phyloP scores from a whole-genome alignment of 495 filamentous ascomycete genomes.

The Bacidia gigantensis region DNA sequence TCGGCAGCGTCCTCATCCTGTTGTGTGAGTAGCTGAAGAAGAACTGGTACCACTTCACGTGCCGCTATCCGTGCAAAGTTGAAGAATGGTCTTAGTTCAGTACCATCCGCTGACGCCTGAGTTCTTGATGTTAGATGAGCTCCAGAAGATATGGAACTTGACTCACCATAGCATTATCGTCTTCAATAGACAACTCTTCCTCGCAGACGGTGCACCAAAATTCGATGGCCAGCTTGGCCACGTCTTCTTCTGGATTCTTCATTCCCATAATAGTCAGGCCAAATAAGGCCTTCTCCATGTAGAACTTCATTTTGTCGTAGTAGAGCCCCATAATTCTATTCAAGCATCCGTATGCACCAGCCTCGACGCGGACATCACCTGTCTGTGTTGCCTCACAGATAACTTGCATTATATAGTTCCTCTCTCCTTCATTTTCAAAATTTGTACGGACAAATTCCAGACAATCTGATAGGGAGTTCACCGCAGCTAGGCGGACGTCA shows the following conservation, averaged over 20 bases:
- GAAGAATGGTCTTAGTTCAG: slow-evolving; percentile 75
- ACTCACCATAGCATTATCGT: slow-evolving; percentile 78
- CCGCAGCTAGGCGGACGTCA: slow-evolving; percentile 83
- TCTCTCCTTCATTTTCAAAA: slow-evolving; percentile 96
- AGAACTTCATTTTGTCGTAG: slow-evolving; percentile 99
- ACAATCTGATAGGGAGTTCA: slow-evolving; percentile 89
- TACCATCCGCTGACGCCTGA: slow-evolving; percentile 52
- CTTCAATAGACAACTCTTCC: slow-evolving; percentile 92
- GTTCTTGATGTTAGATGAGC: slow-evolving; percentile 2
- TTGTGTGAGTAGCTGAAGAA: slow-evolving; percentile 77
- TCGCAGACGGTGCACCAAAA: slow-evolving; percentile 99
- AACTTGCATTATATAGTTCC: slow-evolving; percentile 99
- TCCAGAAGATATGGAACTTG: neutral
- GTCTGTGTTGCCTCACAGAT: slow-evolving; percentile 95
- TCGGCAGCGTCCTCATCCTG: slow-evolving; percentile 95
- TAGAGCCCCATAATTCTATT: slow-evolving; percentile 97
- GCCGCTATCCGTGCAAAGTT: slow-evolving; percentile 85
- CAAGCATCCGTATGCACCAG: slow-evolving; percentile 88
- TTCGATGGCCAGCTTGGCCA: slow-evolving; percentile 92
- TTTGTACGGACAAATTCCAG: slow-evolving; percentile 95
- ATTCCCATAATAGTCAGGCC: slow-evolving; percentile 97
- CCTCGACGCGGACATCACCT: slow-evolving; percentile 74
- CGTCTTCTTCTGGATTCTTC: slow-evolving; percentile 95
- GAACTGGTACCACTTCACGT: slow-evolving; percentile 80
- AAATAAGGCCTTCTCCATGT: slow-evolving; percentile 99